These are phyloP conservation scores for Hymenoscyphus infarciens DNA, from an alignment of 2,329 filamentous ascomycete genomes.

Conservation along the genomic window DNA sequence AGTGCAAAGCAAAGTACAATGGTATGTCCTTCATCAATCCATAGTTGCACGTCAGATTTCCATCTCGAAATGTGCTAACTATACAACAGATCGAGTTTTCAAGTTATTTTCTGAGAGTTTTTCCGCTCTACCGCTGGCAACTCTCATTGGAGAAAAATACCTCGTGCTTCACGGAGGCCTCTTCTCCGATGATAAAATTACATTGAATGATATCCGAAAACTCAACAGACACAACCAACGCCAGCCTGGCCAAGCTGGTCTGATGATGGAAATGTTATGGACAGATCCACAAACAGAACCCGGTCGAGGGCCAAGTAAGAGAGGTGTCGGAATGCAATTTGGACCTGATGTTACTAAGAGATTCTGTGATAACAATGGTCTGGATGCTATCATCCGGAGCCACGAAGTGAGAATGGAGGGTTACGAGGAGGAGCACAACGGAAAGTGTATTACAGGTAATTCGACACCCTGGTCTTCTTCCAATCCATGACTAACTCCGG, in stretches of 20 bases:
- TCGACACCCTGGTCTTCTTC: background rate
- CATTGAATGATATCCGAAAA: constrained; percentile 89
- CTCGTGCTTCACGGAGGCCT: constrained; percentile 91
- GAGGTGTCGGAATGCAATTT: constrained; percentile 94
- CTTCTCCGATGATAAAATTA: constrained; percentile 92
- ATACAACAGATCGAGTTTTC: constrained; percentile 60
- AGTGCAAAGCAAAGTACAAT: constrained; percentile 97
- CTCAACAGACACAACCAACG: constrained; percentile 85
- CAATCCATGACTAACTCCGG: constrained; percentile 18
- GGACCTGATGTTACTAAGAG: constrained; percentile 93
- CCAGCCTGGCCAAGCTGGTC: constrained; percentile 85
- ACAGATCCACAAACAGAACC: constrained; percentile 87
- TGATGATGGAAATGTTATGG: constrained; percentile 99
- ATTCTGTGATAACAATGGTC: constrained; percentile 93
- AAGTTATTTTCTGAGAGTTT: constrained; percentile 98
- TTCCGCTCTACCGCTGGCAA: constrained; percentile 87
- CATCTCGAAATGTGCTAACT: constrained; percentile 9
- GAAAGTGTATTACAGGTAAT: constrained; percentile 83
- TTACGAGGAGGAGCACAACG: constrained; percentile 97
- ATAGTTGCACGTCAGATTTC: background rate
- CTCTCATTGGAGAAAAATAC: constrained; percentile 85
- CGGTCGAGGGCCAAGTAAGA: constrained; percentile 90
- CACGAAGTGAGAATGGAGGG: constrained; percentile 99
- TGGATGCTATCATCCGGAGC: constrained; percentile 92
- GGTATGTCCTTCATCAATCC: constrained; percentile 45